Conservation (phyloP, 805 yeast species). For the Ascoidea rubescens region DNA sequence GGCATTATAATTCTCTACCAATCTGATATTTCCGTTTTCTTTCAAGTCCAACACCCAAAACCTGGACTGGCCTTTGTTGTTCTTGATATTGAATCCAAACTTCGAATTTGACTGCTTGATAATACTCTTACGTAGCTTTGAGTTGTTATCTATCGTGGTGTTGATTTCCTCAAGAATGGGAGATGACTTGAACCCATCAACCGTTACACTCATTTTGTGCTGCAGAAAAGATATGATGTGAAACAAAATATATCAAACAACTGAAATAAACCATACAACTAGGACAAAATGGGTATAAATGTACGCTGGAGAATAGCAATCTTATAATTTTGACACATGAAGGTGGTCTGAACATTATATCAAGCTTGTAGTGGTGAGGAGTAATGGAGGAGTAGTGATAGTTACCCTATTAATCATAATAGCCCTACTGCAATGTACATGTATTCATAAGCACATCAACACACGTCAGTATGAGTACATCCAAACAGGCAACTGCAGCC, state of each 20-base stretch:
- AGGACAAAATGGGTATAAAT: background rate
- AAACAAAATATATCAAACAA: no score
- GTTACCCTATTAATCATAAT: background rate
- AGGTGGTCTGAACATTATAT: no score
- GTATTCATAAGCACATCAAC: background rate
- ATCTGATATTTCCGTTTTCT: constrained; percentile 30
- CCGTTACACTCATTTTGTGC: constrained; percentile 1
- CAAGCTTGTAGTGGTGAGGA: background rate
- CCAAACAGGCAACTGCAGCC: background rate
- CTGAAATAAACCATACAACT: background rate
- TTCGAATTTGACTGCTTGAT: constrained; percentile 35
- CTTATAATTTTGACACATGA: background rate
- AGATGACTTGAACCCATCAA: constrained; percentile 7
- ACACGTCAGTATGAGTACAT: background rate
- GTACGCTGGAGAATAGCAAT: background rate
- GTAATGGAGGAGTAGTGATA: background rate
- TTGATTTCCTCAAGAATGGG: constrained; percentile 5
- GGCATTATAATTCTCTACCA: constrained; percentile 20
- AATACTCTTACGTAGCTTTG: constrained; percentile 2
- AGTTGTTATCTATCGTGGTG: constrained; percentile 1
- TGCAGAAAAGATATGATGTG: no score
- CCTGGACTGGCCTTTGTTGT: constrained; percentile 41
- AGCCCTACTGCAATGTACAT: background rate
- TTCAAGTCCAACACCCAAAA: constrained; percentile 62
- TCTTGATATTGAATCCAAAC: constrained; percentile 53